These are phyloP conservation scores for Plasmopara muralis DNA, from an alignment of 352 stramenopile genomes.

Conservation along the genomic window DNA sequence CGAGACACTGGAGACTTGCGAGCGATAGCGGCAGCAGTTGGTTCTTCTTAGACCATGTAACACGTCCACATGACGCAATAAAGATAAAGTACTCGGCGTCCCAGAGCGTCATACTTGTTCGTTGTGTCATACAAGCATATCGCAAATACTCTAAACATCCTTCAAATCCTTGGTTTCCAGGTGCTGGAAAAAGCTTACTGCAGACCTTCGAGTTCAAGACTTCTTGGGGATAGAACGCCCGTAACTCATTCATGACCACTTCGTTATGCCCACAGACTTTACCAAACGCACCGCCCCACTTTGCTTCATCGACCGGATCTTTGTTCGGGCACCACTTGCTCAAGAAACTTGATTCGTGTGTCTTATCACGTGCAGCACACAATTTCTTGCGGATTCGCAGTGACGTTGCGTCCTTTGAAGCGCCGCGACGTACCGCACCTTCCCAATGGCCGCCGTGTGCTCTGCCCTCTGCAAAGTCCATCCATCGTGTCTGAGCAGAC, in stretches of 20 bases:
- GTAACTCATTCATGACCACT: slow-evolving; percentile 79
- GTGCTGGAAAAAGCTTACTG: slow-evolving; percentile 64
- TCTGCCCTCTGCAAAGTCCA: slow-evolving; percentile 51
- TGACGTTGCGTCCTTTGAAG: slow-evolving; percentile 66
- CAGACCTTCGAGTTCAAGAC: slow-evolving; percentile 87
- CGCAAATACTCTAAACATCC: slow-evolving; percentile 85
- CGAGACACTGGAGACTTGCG: slow-evolving; percentile 49
- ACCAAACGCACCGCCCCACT: slow-evolving; percentile 78
- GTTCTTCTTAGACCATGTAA: slow-evolving; percentile 59
- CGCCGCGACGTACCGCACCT: slow-evolving; percentile 60
- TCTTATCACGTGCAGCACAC: slow-evolving; percentile 17
- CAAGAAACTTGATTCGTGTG: slow-evolving; percentile 20
- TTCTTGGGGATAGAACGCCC: slow-evolving; percentile 82
- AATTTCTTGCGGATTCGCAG: slow-evolving; percentile 41
- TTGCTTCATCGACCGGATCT: slow-evolving; percentile 50
- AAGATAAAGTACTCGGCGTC: slow-evolving; percentile 76
- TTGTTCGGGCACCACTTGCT: slow-evolving; percentile 67
- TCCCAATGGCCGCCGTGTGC: slow-evolving; percentile 56
- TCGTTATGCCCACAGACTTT: slow-evolving; percentile 89
- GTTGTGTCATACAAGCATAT: slow-evolving; percentile 39
- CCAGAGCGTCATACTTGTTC: slow-evolving; percentile 72
- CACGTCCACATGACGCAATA: slow-evolving; percentile 37
- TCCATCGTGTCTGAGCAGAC: slow-evolving; percentile 77
- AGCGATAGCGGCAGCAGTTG: slow-evolving; percentile 57
- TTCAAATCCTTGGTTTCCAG: slow-evolving; percentile 85